phyloP scores from a whole-genome alignment of 108 stramenopile genomes.

The Licmophora abbreviata region DNA sequence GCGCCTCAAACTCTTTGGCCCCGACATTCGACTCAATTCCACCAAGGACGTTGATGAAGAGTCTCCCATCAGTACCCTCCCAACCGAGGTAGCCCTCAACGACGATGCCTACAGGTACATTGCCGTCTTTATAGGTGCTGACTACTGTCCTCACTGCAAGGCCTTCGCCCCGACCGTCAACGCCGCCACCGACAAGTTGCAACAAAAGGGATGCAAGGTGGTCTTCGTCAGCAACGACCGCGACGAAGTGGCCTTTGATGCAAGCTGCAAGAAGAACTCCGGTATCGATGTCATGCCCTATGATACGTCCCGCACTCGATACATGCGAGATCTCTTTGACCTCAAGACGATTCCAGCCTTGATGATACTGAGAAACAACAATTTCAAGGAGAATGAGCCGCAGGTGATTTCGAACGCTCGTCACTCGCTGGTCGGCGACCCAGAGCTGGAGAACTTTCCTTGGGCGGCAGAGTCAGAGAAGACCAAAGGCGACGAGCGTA shows the following conservation, averaged over 20 bases:
- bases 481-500: not conserved
- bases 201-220: conserved; percentile 27
- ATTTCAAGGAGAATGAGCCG: conserved; percentile 16
- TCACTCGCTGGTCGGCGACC: conserved; percentile 21
- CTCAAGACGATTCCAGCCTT: conserved; percentile 35
- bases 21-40: no score
- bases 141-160: conserved; percentile 39
- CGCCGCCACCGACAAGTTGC: not conserved
- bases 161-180: conserved; percentile 31
- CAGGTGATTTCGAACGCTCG: conserved; percentile 19
- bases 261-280: conserved; percentile 12
- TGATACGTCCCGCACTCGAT: conserved; percentile 17
- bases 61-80: no score
- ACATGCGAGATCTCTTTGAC: conserved; percentile 37
- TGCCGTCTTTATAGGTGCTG: conserved; percentile 32
- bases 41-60: no score
- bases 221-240: conserved; percentile 40
- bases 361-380: conserved; percentile 25
- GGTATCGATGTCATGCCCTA: conserved; percentile 46
- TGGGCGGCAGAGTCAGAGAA: conserved; percentile 10
- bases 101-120: conserved; percentile 10
- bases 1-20: no score
- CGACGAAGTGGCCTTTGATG: conserved; percentile 21
- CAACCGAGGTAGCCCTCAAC: conserved; percentile 15
- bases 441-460: conserved; percentile 22